phyloP scores from a whole-genome alignment of 1,139 yeast species.

The Suzukiozyma palmioleophila region DNA sequence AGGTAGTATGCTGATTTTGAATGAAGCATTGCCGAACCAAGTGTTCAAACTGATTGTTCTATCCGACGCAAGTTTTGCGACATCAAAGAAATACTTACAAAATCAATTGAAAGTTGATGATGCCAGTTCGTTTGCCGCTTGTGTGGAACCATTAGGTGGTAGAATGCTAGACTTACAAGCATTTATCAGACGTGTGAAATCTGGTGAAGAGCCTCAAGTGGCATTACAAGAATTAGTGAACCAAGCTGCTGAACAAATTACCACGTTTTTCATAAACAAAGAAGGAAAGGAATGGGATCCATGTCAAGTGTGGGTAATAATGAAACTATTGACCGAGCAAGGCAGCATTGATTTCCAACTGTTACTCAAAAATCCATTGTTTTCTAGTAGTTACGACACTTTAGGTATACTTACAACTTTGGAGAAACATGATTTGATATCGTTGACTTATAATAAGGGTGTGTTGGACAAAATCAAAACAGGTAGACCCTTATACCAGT shows the following conservation, averaged over 20 bases:
- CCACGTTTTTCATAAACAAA: conserved; percentile 68
- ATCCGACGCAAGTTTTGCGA: conserved; percentile 73
- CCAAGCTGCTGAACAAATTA: conserved; percentile 84
- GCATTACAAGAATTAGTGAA: conserved; percentile 77
- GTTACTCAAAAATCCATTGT: conserved; percentile 56
- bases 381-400: conserved; percentile 54
- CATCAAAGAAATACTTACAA: conserved; percentile 69
- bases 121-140: conserved; percentile 40
- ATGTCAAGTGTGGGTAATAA: conserved; percentile 86
- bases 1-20: conserved; percentile 64
- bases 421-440: conserved; percentile 75
- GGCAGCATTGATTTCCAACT: conserved; percentile 48
- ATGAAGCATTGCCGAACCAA: conserved; percentile 76
- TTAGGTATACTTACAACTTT: conserved; percentile 55
- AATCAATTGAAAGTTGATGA: conserved; percentile 47
- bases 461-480: conserved; percentile 61
- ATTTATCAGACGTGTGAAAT: conserved; percentile 77
- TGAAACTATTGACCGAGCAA: conserved; percentile 54
- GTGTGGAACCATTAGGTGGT: conserved; percentile 82
- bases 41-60: conserved; percentile 72
- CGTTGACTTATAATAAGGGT: conserved; percentile 71
- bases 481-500: conserved; percentile 80
- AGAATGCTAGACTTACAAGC: conserved; percentile 92
- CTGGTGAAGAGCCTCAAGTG: conserved; percentile 77
- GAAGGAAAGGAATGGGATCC: conserved; percentile 52